Conservation (phyloP, 805 yeast genomes). For the Diddensiella transvaalensis region DNA sequence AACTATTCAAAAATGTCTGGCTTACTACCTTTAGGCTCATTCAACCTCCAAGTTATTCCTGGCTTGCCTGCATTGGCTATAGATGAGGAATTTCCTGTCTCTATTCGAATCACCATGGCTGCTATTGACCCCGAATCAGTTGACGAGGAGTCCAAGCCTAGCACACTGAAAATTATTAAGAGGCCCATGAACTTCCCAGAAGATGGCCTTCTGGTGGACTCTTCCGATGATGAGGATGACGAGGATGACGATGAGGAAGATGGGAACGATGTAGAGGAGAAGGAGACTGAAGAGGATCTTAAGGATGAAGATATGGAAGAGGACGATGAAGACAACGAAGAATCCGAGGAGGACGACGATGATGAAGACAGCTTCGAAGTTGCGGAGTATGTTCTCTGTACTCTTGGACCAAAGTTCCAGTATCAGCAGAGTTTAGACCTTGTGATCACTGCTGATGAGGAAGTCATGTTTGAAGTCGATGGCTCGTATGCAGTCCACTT, state of each 20-base stretch:
- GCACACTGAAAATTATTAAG: slow-evolving; percentile 86
- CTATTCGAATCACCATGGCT: slow-evolving; percentile 90
- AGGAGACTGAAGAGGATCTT: slow-evolving; percentile 46
- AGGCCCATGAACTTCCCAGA: slow-evolving; percentile 42
- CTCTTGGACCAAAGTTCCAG: slow-evolving; percentile 78
- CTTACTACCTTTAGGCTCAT: slow-evolving; percentile 79
- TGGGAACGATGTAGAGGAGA: slow-evolving; percentile 41
- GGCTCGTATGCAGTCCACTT: slow-evolving; percentile 93
- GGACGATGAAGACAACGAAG: slow-evolving; percentile 49
- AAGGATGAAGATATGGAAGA: slow-evolving; percentile 37
- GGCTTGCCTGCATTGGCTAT: slow-evolving; percentile 84
- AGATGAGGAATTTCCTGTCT: slow-evolving; percentile 79
- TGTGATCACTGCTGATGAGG: slow-evolving; percentile 90
- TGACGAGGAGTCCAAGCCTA: slow-evolving; percentile 56
- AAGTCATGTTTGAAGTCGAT: slow-evolving; percentile 87
- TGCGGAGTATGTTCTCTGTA: slow-evolving; percentile 81
- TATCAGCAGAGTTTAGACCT: slow-evolving; percentile 86
- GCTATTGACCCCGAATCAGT: slow-evolving; percentile 84
- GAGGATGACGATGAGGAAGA: slow-evolving; percentile 36
- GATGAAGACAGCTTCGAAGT: slow-evolving; percentile 65
- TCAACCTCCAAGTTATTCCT: slow-evolving; percentile 80
- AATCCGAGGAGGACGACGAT: slow-evolving; percentile 47
- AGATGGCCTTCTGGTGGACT: slow-evolving; percentile 24
- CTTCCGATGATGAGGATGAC: slow-evolving; percentile 33
- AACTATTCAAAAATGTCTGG: background rate